Evolutionary conservation across 169 alveolate species (phyloP), one percentile per base, ranked within the genome.

Genomic region (Plasmodium ovale): DNA sequence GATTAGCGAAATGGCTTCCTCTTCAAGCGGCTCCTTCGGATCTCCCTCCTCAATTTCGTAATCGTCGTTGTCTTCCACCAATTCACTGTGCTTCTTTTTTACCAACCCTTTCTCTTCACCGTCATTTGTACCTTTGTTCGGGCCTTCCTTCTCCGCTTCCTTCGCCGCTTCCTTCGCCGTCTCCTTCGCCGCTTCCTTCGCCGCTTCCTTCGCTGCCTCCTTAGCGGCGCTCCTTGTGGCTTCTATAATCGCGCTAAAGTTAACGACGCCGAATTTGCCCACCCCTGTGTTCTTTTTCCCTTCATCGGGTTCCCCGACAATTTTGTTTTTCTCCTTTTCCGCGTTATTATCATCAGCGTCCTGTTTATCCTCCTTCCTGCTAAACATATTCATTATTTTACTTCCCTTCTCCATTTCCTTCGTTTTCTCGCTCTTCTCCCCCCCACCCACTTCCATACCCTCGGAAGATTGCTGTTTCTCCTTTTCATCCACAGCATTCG

Each of bases 41-140:
- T 60, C 87, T 29, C 44, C 62, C 31, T 56, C 37, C 54, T 77
- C 94, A 35, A 82, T 59, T 21, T 51, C 88, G 23, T 77, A 67
- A 6, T 90, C 94, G 62, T 74, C 92, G 14, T 77, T 56, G 29
- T 54, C 87, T n/a, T 77, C 88, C 0, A 44, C 88, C 25, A 49
- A 37, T 10, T 49, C 89, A 2, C 54, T 64, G 35, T 62, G 85
- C 49, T 87, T 70, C 31, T 79, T 90, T 65, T 92, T 92, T 31
- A 88, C 49, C 4, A 60, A 77, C 35, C 69, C 88, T 9, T 72
- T 70, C 27, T 85, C 47, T 35, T 68, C 91, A 56, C 33, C 82
- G 25, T 54, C 37, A 27, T 23, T 14, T 3, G 59, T 6, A 39
- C 12, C 7, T 33, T 27, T n/a, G 21, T 51, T 51, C 7, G 12